phyloP scores from a whole-genome alignment of 345 rosid genomes.

The Bretschneidera sinensis region DNA sequence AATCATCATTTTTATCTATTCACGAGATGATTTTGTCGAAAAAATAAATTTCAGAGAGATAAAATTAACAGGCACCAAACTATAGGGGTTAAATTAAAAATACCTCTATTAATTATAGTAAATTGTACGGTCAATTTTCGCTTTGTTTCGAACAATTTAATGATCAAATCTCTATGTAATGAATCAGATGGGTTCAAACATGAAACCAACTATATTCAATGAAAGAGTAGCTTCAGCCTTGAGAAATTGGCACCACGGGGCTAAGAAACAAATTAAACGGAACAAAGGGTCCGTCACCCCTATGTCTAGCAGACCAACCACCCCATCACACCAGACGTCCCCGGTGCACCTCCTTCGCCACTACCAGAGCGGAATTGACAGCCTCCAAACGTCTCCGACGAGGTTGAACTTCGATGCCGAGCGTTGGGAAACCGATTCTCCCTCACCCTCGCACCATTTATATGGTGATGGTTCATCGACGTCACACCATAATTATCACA shows the following conservation, averaged over 20 bases:
- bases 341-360: conserved; percentile 59
- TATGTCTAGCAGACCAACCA: conserved; percentile 53
- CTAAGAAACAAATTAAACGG: conserved; percentile 61
- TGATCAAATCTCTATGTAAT: not conserved
- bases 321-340: conserved; percentile 56
- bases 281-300: conserved; percentile 47
- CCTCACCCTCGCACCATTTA: conserved; percentile 20
- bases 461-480: conserved; percentile 27
- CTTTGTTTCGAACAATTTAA: not conserved
- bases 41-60: too few relatives aligned
- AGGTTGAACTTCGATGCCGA: conserved; percentile 27
- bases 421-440: conserved; percentile 29
- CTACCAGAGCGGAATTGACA: conserved; percentile 30
- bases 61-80: too few relatives aligned
- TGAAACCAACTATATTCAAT: conserved; percentile 85
- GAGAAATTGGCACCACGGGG: conserved; percentile 68
- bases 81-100: too few relatives aligned
- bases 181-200: conserved; percentile 82
- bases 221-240: conserved; percentile 66
- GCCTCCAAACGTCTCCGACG: conserved; percentile 31
- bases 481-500: conserved; percentile 4
- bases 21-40: too few relatives aligned
- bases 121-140: too few relatives aligned
- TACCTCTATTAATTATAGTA: too few relatives aligned
- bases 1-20: too few relatives aligned